phyloP scores from a whole-genome alignment of 345 rosid species.

The Eutrema yunnanense region DNA sequence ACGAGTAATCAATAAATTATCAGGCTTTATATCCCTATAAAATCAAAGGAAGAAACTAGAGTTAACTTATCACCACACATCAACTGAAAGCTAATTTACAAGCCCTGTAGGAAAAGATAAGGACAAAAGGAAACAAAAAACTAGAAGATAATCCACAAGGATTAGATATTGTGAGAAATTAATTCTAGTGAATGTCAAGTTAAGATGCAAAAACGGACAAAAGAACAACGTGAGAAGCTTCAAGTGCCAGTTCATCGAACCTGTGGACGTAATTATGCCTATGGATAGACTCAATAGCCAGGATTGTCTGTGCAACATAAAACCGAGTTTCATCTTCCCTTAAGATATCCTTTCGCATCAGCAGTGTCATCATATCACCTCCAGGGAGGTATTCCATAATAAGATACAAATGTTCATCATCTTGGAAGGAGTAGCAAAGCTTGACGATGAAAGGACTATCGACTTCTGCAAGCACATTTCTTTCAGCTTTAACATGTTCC shows the following conservation, averaged over 20 bases:
- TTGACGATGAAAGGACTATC: conserved; percentile 68
- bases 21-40: conserved; percentile 69
- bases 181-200: neutral
- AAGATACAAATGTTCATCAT: conserved; percentile 59
- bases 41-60: conserved; percentile 14
- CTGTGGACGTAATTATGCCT: conserved; percentile 66
- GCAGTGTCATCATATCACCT: conserved; percentile 73
- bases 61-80: neutral
- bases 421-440: conserved; percentile 65
- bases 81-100: conserved; percentile 4
- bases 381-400: conserved; percentile 76
- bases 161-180: neutral
- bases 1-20: conserved; percentile 56
- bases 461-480: conserved; percentile 70
- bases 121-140: neutral
- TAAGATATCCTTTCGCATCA: conserved; percentile 66
- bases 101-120: neutral
- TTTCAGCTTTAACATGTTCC: conserved; percentile 69
- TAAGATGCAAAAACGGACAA: neutral
- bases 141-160: neutral
- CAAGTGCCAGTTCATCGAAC: conserved; percentile 23
- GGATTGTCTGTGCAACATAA: conserved; percentile 62
- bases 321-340: conserved; percentile 60
- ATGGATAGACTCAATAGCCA: conserved; percentile 69
- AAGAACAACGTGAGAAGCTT: conserved; percentile 1